Percentiles rank a stretch among this genome's conserved stretches.
phyloP scores from a whole-genome alignment of 176 grass and related monocot species.

The Hordeum vulgare region DNA sequence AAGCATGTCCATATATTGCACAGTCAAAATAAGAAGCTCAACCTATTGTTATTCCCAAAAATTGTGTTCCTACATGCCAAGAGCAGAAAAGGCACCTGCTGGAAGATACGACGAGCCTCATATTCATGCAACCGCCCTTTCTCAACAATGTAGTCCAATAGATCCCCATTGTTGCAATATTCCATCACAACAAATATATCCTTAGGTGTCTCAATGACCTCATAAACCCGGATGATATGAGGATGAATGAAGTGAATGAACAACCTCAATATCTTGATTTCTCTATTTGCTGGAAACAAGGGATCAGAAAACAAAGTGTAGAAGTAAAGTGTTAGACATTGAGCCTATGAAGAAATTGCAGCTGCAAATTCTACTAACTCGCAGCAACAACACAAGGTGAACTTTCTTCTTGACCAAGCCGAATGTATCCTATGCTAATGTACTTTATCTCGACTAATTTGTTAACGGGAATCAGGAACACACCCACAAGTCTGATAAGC shows the following conservation, averaged over 20 bases:
- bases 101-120: constrained; percentile 75
- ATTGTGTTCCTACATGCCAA: not conserved
- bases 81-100: no score
- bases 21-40: not conserved
- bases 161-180: constrained; percentile 74
- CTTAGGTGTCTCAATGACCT: constrained; percentile 73
- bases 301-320: not conserved
- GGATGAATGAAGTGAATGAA: constrained; percentile 57
- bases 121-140: constrained; percentile 75
- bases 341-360: not conserved
- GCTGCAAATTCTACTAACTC: not conserved
- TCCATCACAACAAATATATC: constrained; percentile 88
- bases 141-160: constrained; percentile 88
- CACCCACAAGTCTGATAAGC: not conserved
- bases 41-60: not conserved
- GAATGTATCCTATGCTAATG: not conserved
- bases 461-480: not conserved
- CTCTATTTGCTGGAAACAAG: constrained; percentile 60
- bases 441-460: not conserved
- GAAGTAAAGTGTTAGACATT: not conserved
- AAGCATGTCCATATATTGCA: not conserved
- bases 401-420: not conserved
- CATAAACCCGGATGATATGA: constrained; percentile 86
- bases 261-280: constrained; percentile 87
- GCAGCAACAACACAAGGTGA: not conserved